phyloP scores from a whole-genome alignment of 139 green algal genomes.

The Yamagishiella unicocca region DNA sequence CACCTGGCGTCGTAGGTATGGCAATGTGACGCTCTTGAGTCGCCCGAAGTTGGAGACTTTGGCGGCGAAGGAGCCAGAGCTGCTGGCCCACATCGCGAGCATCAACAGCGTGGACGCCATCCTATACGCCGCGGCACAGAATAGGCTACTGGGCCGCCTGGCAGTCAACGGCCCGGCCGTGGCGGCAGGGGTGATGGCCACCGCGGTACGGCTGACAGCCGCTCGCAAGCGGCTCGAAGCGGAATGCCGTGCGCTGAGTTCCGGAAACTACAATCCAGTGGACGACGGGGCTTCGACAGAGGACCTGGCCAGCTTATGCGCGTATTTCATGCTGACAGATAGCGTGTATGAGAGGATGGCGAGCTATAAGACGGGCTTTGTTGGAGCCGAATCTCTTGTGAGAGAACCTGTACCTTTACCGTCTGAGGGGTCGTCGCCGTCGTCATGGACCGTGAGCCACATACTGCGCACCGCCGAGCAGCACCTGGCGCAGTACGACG shows the following conservation, averaged over 20 bases:
- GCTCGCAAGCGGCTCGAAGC: slow-evolving; percentile 1
- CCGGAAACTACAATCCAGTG: no score
- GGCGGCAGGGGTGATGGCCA: background rate
- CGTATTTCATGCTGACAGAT: slow-evolving; percentile 2
- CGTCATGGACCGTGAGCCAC: background rate
- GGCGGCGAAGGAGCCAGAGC: background rate
- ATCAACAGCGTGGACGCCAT: slow-evolving; percentile 27
- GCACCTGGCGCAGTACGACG: background rate
- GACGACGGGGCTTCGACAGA: no score
- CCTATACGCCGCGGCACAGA: slow-evolving; percentile 23
- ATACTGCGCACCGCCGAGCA: background rate
- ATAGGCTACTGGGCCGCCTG: background rate
- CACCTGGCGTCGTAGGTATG: background rate
- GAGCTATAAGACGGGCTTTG: background rate
- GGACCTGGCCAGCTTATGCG: slow-evolving; percentile 5
- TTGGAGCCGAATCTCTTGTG: background rate
- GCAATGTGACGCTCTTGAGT: slow-evolving; percentile 7
- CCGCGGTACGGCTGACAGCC: slow-evolving; percentile 26
- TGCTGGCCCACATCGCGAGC: background rate
- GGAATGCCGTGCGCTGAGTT: background rate
- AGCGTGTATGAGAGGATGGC: slow-evolving; percentile 19
- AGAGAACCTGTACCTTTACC: no score
- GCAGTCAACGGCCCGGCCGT: background rate
- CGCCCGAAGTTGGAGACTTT: slow-evolving; percentile 7
- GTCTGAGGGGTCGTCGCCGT: background rate